These are phyloP conservation scores for Rosa rugosa DNA, from an alignment of 306 rosid species.

Conservation along the genomic window DNA sequence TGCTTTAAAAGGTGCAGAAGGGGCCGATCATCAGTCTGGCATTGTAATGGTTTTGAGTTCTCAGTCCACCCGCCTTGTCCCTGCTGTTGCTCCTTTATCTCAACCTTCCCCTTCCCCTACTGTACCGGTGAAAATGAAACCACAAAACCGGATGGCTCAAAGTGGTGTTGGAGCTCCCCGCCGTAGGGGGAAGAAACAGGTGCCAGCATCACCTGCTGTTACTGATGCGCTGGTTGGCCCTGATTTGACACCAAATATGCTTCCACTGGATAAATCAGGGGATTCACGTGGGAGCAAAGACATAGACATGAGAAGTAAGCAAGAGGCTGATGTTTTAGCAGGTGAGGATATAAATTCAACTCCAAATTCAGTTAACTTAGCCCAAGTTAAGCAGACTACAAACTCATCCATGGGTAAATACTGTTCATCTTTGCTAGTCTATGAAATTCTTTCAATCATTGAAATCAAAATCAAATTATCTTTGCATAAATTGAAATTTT, in stretches of 20 bases:
- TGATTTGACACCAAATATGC: conserved; percentile 41
- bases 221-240: conserved; percentile 44
- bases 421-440: conserved; percentile 8
- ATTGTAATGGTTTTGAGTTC: conserved; percentile 46
- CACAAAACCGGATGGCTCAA: conserved; percentile 56
- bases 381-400: conserved; percentile 40
- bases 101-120: conserved; percentile 50
- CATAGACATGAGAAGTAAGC: conserved; percentile 26
- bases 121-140: conserved; percentile 47
- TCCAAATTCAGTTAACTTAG: conserved; percentile 34
- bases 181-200: conserved; percentile 84
- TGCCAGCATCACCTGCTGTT: conserved; percentile 31
- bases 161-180: conserved; percentile 59
- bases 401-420: conserved; percentile 48
- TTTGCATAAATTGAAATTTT: conserved; percentile 10
- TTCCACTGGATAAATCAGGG: conserved; percentile 37
- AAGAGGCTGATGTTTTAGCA: conserved; percentile 36
- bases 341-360: conserved; percentile 38
- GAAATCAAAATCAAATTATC: conserved; percentile 9
- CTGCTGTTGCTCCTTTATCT: conserved; percentile 46
- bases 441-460: not conserved
- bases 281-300: conserved; percentile 37
- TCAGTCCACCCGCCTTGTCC: conserved; percentile 38
- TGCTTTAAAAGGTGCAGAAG: conserved; percentile 38
- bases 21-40: conserved; percentile 33